Conservation (phyloP, 805 yeast species). For the Zygoascus tannicola region DNA sequence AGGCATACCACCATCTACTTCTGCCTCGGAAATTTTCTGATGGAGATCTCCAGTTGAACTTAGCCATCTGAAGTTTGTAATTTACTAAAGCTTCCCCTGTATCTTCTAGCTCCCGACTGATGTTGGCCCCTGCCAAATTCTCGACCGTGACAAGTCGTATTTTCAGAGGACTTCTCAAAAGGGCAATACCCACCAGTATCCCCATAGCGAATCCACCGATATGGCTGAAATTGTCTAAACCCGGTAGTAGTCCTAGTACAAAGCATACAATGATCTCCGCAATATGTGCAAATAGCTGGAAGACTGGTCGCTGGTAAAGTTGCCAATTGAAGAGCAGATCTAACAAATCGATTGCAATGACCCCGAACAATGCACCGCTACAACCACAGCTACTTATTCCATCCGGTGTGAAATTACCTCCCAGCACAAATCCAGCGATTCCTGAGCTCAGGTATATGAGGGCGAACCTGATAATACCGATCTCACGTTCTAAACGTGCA, state of each 20-base stretch:
- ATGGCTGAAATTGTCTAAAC: conserved; percentile 65
- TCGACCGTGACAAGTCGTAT: conserved; percentile 7
- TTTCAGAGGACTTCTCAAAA: conserved; percentile 45
- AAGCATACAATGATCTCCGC: conserved; percentile 50
- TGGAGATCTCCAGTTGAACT: conserved; percentile 18
- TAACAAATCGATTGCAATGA: conserved; percentile 52
- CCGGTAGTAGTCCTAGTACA: conserved; percentile 60
- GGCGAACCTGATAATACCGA: conserved; percentile 47
- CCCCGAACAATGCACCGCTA: conserved; percentile 61
- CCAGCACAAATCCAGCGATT: conserved; percentile 55
- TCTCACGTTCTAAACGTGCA: conserved; percentile 43
- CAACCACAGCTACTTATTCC: conserved; percentile 65
- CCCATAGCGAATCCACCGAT: conserved; percentile 69
- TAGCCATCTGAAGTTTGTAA: conserved; percentile 18
- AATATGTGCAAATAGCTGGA: conserved; percentile 40
- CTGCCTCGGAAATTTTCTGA: conserved; percentile 18
- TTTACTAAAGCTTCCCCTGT: no score
- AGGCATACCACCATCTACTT: conserved; percentile 34
- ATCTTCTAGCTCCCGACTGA: no score
- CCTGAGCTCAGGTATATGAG: conserved; percentile 54
- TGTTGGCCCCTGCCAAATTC: not conserved
- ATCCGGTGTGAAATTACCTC: conserved; percentile 58
- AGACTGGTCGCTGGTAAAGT: conserved; percentile 38
- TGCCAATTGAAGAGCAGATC: conserved; percentile 44
- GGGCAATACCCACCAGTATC: conserved; percentile 37